Evolutionary conservation across 108 stramenopile genomes (phyloP).

Genomic region (Stephanodiscus triporus): DNA sequence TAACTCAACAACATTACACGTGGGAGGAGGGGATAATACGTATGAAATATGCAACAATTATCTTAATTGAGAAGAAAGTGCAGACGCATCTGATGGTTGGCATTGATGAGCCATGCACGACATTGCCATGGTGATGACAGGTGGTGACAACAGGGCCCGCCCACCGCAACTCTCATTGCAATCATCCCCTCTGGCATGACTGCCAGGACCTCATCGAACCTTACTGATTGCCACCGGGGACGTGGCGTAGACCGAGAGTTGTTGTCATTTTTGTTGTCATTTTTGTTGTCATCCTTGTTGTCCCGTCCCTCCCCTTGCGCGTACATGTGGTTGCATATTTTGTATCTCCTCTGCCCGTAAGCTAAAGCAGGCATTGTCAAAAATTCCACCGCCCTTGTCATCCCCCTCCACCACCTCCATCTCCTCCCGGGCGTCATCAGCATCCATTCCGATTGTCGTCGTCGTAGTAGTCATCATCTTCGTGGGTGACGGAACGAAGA

Average conservation of each 20-base stretch:
- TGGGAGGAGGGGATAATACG: too few relatives aligned
- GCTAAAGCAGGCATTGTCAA: conserved; percentile 12
- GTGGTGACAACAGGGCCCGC: not conserved
- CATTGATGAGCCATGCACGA: too few relatives aligned
- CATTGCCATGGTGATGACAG: not conserved
- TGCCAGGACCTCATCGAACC: too few relatives aligned
- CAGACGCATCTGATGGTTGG: too few relatives aligned
- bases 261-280: too few relatives aligned
- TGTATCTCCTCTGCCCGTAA: not conserved
- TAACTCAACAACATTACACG: too few relatives aligned
- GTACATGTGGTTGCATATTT: conserved; percentile 1
- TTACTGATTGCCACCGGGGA: not conserved
- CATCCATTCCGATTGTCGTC: not conserved
- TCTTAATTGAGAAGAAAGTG: too few relatives aligned
- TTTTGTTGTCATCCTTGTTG: not conserved
- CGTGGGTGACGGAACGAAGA: conserved; percentile 21
- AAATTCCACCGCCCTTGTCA: not conserved
- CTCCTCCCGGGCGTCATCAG: not conserved
- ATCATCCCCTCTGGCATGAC: not conserved
- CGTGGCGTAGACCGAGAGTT: not conserved
- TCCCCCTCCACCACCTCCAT: conserved; percentile 14
- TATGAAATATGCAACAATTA: too few relatives aligned
- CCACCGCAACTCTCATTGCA: too few relatives aligned
- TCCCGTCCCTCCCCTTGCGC: not conserved
- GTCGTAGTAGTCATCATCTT: too few relatives aligned